Percentiles rank a stretch among this genome's conserved stretches.
Evolutionary conservation across 805 yeast species (phyloP).

Genomic region (Candida jianshihensis): DNA sequence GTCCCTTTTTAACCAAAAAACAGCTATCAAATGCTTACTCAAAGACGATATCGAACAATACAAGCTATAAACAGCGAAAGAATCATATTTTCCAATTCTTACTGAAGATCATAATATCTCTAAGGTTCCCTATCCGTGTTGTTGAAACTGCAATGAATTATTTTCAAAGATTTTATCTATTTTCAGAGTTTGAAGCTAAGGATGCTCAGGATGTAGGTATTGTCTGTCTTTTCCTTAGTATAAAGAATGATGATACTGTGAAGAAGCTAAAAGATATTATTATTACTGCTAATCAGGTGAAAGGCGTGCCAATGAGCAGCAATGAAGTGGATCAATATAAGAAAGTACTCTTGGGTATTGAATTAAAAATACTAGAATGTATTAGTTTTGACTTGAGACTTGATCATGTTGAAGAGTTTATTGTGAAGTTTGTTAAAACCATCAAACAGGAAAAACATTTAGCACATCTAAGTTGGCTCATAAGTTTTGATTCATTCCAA

Average conservation of each 20-base stretch:
- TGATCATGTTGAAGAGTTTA: constrained; percentile 57
- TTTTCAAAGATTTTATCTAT: constrained; percentile 64
- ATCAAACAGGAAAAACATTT: constrained; percentile 38
- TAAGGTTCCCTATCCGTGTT: constrained; percentile 65
- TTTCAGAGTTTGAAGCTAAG: constrained; percentile 50
- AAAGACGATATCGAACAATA: constrained; percentile 43
- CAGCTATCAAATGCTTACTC: constrained; percentile 47
- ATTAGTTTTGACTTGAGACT: constrained; percentile 75
- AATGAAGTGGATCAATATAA: constrained; percentile 47
- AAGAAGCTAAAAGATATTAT: constrained; percentile 65
- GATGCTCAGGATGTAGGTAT: constrained; percentile 58
- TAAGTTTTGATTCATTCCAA: constrained; percentile 64
- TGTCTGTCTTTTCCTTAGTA: constrained; percentile 61
- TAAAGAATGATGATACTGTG: constrained; percentile 79
- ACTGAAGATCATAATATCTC: constrained; percentile 41
- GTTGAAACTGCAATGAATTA: constrained; percentile 65
- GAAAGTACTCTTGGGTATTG: constrained; percentile 50
- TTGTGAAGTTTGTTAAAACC: constrained; percentile 53
- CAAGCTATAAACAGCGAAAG: constrained; percentile 44
- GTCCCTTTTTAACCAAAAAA: constrained; percentile 53
- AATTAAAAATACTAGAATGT: constrained; percentile 68
- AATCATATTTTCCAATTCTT: constrained; percentile 48
- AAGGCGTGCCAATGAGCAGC: constrained; percentile 20
- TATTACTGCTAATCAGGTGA: constrained; percentile 29
- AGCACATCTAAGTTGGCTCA: constrained; percentile 61